Evolutionary conservation across 1,284 basidiomycete species (phyloP), one percentile per base, ranked within the genome.

Genomic region (Ustilago shanxiensis): DNA sequence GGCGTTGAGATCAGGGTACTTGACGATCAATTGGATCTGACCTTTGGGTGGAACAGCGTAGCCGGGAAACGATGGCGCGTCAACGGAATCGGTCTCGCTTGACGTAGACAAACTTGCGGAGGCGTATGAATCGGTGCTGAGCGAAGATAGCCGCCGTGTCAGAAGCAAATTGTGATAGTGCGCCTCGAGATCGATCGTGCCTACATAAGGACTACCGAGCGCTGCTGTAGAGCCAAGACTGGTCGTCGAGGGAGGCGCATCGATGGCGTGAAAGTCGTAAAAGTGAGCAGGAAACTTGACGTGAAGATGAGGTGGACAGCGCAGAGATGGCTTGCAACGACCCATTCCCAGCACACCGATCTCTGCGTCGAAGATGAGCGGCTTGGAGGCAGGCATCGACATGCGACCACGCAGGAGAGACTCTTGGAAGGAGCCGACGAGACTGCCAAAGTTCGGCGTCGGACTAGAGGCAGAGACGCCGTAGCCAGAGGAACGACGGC

Each of bases 21-120:
- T 88, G 81, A 89, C 82, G 28, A 89, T 83, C 10, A 89, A 82
- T 79, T 89, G 89, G 9, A 89, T 77, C 68, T 89, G 88, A n/a
- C 89, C 89, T 26, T 86, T 79, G 0, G 84, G 84, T 0, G 88
- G 88, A 6, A 89, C 84, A 31, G 86, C 82, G 69, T 88, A 89
- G 16, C 89, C 89, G 0, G 89, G 89, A 65, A 88, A 88, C 2
- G 60, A 28, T 3, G 78, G 72, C 47, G 70, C 11, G 0, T 76
- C 60, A 44, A 22, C 13, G 4, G 54, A 26, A 3, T 58, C 57
- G 16, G 35, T 7, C 11, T 22, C 33, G 8, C 14, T 29, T 24
- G 57, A 31, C 14, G 31, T 9, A 10, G 54, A 44, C 35, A 39
- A 14, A n/a, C 37, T 5, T 3, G 45, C 6, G 6, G 51, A 37